Evolutionary conservation across 129 eudicot species (phyloP).

Genomic region (Tagetes erecta): DNA sequence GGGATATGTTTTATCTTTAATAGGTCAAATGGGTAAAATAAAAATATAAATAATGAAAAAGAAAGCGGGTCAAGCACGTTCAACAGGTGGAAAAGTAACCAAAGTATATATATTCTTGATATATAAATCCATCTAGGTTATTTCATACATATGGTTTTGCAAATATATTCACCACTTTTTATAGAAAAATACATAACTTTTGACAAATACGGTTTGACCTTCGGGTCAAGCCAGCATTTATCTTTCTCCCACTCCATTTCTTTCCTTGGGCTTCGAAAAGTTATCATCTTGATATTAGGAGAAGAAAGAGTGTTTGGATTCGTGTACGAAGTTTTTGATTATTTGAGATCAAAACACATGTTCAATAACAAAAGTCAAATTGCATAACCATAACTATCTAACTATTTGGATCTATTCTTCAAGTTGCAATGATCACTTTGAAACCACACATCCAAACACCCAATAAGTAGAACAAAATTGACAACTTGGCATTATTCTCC

Average conservation of each 20-base stretch:
- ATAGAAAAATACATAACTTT: neutral
- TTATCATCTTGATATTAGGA: neutral
- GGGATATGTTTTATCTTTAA: neutral
- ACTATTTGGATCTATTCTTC: neutral
- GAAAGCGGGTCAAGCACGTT: neutral
- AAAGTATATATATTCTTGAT: neutral
- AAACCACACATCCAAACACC: neutral
- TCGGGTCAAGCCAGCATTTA: neutral
- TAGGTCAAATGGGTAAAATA: neutral
- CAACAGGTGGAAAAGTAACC: neutral
- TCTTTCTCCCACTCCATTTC: neutral
- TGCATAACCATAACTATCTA: neutral
- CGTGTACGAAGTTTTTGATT: no score
- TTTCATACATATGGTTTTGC: neutral
- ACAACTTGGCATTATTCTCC: neutral
- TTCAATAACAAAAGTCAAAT: neutral
- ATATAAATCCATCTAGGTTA: neutral
- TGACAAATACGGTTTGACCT: neutral
- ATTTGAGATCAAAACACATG: neutral
- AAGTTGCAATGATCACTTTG: neutral
- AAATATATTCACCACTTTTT: neutral
- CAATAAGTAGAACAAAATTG: neutral
- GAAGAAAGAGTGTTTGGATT: neutral
- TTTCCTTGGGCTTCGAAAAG: neutral
- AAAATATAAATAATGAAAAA: neutral